A percentile compares a stretch with the other conserved stretches of the same genome.
These are phyloP conservation scores for Plectosphaerella cucumerina DNA, from an alignment of 2,329 filamentous ascomycete species.

Conservation along the genomic window DNA sequence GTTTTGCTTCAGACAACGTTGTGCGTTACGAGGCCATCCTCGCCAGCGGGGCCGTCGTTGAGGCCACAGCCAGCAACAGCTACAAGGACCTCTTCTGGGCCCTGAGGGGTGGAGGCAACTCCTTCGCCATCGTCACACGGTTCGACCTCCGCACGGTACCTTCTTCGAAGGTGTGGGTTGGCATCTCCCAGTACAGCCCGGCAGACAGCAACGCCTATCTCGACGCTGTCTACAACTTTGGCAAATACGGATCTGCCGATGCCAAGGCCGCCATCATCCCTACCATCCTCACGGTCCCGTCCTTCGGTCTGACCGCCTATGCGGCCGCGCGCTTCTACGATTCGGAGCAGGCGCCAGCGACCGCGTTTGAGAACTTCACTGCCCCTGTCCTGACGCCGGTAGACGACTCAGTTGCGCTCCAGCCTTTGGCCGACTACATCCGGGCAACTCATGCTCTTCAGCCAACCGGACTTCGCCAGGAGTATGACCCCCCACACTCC, in stretches of 20 bases:
- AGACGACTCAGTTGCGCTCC: constrained; percentile 6
- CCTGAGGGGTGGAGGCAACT: constrained; percentile 28
- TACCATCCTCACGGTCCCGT: constrained; percentile 8
- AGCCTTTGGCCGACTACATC: constrained; percentile 10
- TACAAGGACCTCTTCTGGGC: constrained; percentile 26
- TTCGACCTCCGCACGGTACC: constrained; percentile 16
- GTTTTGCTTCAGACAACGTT: constrained; percentile 17
- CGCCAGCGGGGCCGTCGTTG: background rate
- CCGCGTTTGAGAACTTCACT: constrained; percentile 13
- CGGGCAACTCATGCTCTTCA: constrained; percentile 10
- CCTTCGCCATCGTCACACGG: constrained; percentile 30
- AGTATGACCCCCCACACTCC: background rate
- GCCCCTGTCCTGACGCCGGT: constrained; percentile 9
- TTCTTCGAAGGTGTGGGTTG: background rate
- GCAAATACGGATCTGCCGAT: constrained; percentile 9
- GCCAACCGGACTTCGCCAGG: constrained; percentile 11
- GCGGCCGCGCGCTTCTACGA: constrained; percentile 12
- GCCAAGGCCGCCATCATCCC: constrained; percentile 13
- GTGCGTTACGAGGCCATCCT: constrained; percentile 12
- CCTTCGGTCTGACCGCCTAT: constrained; percentile 10
- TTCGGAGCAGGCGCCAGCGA: constrained; percentile 3
- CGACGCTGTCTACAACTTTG: constrained; percentile 15
- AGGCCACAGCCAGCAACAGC: constrained; percentile 14
- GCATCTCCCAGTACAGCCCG: constrained; percentile 3
- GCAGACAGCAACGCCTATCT: constrained; percentile 3